Evolutionary conservation across 192 early-diverging fungal species (phyloP), one percentile per base, ranked within the genome.

Genomic region (Dissophora globulifera): DNA sequence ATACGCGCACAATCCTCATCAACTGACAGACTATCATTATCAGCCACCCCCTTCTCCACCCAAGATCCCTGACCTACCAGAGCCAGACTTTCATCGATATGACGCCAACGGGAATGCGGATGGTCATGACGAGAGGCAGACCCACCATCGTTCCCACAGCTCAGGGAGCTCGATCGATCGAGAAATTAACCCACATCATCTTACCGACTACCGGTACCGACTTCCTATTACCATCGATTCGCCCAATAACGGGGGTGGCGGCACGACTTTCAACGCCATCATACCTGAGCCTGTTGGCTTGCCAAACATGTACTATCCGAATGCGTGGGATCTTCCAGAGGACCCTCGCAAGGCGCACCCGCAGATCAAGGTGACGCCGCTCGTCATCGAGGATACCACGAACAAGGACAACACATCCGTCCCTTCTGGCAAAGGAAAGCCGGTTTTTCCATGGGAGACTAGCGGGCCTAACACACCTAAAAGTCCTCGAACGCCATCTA

Each of bases 261-360:
- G 35, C 2, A 33, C 57, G 10, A 47, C 43, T 2, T 76, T 76
- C 33, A 22, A 26, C 7, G 64, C 50, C 17, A 76, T 76, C 42
- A 76, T 76, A 54, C 72, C 72, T 17, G 72, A 61, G 35, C 72
- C 72, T 22, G 52, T 76, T 13, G 72, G 72, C 12, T 52, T 76
- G 1, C 72, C 72, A 11, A 58, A 76, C 27, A 76, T 76, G 72
- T 76, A 76, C 58, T 76, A 67, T 19, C 72, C 72, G 7, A 76
- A 76, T 43, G 72, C 72, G 0, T 76, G 72, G 72, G 72, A 76
- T 20, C 40, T 76, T 5, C 72, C 63, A 13, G 58, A 76, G 19
- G 72, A 76, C 48, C 72, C 72, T 38, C 50, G 64, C 6, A 66
- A 33, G 31, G 30, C 52, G 2, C 58, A 67, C 19, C 72, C 72